Base-by-base conservation (phyloP, 106 monocot genomes). In the Allium cepa region DNA sequence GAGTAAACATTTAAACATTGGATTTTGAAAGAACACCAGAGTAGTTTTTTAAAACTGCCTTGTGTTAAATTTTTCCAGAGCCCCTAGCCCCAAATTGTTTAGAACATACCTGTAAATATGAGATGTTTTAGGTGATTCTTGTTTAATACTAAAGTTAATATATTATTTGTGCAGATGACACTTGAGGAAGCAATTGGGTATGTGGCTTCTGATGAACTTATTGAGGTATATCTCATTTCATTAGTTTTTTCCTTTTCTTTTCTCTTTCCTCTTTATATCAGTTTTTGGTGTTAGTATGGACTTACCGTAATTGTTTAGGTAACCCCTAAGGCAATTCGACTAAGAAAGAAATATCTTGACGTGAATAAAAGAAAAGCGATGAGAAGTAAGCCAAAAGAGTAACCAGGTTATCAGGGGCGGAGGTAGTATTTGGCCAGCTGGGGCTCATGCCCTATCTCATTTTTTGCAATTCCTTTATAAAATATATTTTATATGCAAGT, bases 161-260 rank as follows among this genome's bases (percentile, higher is more conserved):
- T 63, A 66, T 49, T 68, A 81, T 14, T 70, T 63, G 3, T 80
- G 75, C 86, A 96, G 95, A 88, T 92, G 92, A 84, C 86, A 63
- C 64, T 96, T 56, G 96, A 96, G 67, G 91, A 91, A 67, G 92
- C 96, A 26, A 96, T 96, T 71, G 96, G 96, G 17, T 96, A 96
- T 82, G 96, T 96, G 50, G 91, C 96, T 58, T 68, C 91, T 12
- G 91, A 96, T 75, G 96, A 96, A 64, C 88, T 92, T 45, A 96
- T 92, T 62, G 96, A 97, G 86, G 96, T 65, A 71, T 82, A 80
- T 80, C 17, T 14, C 36, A 65, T 17, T 22, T 46, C 28, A 16
- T 66, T 9, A 1, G 8, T 18, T 64, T 47, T 22, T 22, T 22
- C 22, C 0, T 22, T 22, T 22, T 22, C 22, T 22, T 22, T 22